phyloP scores from a whole-genome alignment of 2,329 filamentous ascomycete species.

The Penicillium brevicompactum region DNA sequence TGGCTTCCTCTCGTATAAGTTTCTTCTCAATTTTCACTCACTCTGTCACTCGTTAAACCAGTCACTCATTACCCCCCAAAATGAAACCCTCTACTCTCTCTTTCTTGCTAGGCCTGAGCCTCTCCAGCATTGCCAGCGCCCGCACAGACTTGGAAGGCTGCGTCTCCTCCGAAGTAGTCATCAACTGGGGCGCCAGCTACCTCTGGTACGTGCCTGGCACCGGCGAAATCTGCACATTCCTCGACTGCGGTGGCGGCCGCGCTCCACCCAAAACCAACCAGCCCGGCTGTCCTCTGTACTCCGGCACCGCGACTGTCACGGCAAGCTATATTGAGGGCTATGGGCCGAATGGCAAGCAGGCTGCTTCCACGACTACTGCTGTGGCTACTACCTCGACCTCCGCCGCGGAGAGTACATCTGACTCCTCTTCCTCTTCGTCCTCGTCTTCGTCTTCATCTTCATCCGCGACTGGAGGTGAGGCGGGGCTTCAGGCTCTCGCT shows the following conservation, averaged over 20 bases:
- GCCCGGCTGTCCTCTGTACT: constrained; percentile 56
- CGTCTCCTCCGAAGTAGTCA: constrained; percentile 26
- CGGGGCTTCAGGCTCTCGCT: too few relatives aligned
- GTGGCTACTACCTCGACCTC: constrained; percentile 9
- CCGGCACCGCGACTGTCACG: constrained; percentile 26
- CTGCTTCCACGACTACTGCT: constrained; percentile 14
- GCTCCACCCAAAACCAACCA: constrained; percentile 65
- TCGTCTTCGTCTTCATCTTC: constrained; percentile 1
- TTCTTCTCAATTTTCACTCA: background rate
- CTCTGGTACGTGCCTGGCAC: constrained; percentile 63
- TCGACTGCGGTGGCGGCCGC: constrained; percentile 69
- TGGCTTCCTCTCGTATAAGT: background rate
- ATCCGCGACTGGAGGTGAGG: background rate
- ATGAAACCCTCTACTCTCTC: constrained; percentile 25
- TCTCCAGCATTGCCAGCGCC: constrained; percentile 16
- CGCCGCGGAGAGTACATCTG: background rate
- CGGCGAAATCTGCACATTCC: constrained; percentile 64
- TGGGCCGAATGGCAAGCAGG: constrained; percentile 23
- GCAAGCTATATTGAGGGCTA: constrained; percentile 26
- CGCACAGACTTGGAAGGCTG: constrained; percentile 30
- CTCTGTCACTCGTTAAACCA: constrained; percentile 4
- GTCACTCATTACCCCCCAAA: constrained; percentile 9
- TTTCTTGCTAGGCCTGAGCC: constrained; percentile 21
- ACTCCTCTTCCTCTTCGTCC: background rate
- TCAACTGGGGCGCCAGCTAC: constrained; percentile 31